These are phyloP conservation scores for Penicillium digitatum DNA, from an alignment of 2,329 filamentous ascomycete genomes.

Conservation along the genomic window DNA sequence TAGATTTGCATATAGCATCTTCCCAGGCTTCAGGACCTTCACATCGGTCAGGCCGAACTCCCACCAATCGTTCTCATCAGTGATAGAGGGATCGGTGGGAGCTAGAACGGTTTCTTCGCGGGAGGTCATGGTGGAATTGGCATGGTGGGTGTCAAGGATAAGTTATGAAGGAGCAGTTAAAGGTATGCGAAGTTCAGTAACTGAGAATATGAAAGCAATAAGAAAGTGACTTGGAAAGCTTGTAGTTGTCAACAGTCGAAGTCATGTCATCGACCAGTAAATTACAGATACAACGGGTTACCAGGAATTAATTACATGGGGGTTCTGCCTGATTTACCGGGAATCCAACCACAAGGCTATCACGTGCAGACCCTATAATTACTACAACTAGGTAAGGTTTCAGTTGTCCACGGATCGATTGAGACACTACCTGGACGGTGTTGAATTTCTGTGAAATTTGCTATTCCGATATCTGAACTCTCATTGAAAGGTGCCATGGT, in stretches of 20 bases:
- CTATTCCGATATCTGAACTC: too few relatives aligned
- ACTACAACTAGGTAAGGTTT: background rate
- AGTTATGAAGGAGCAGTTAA: background rate
- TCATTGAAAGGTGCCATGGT: background rate
- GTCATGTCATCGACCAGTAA: constrained; percentile 16
- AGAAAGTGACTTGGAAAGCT: constrained; percentile 8
- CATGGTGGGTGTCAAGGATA: constrained; percentile 29
- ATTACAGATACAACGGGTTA: constrained; percentile 17
- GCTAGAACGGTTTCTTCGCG: constrained; percentile 47
- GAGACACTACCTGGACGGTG: too few relatives aligned
- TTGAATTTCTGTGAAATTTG: too few relatives aligned
- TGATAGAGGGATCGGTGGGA: constrained; percentile 42
- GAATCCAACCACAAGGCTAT: too few relatives aligned
- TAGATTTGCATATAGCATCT: constrained; percentile 51
- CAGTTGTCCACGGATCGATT: background rate
- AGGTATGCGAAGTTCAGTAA: background rate
- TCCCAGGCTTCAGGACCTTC: constrained; percentile 49
- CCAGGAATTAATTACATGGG: constrained; percentile 12
- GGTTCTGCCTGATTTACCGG: background rate
- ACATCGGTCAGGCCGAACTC: constrained; percentile 56
- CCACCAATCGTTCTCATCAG: constrained; percentile 56
- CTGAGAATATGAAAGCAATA: background rate
- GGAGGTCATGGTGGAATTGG: constrained; percentile 40
- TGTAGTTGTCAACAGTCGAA: constrained; percentile 11
- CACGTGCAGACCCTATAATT: too few relatives aligned